Base-by-base conservation (phyloP, 306 rosid genomes). In the Myrica gale region DNA sequence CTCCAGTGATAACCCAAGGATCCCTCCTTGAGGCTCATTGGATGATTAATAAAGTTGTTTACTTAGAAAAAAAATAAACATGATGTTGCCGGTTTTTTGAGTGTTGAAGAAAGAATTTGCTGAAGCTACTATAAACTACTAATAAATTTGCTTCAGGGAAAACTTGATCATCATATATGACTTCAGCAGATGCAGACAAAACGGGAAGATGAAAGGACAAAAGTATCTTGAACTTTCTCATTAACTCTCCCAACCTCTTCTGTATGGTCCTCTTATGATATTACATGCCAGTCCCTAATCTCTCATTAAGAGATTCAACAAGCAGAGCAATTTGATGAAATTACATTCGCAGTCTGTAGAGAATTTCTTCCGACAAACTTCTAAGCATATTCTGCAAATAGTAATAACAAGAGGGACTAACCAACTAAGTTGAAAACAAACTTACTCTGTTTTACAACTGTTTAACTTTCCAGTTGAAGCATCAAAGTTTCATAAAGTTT, bases 201-300 rank as follows among this genome's bases (percentile, higher is more conserved):
- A 68, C 55, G 50, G 17, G 48, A 62, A 56, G 52, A 76, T 63
- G 56, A 32, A 51, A 42, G 4, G 47, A 9, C 67, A 67, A 74
- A 23, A 20, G 44, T 79, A 95, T 97, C 91, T 81, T 90, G 89
- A 79, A 92, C 68, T 82, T 89, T 95, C 84, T 89, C 84, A 79
- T 88, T 90, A 73, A 92, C 96, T 82, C 74, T 76, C 70, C 80
- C 89, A 65, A 92, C 97, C 77, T 95, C 93, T 69, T 92, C 96
- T 4, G 74, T 92, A 58, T 88, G 84, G 82, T 89, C 80, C 4
- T 66, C 50, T 4, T 16, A 66, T 41, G n/a, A n/a, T 66, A 66
- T 41, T 17, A 17, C 70, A n/a, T n/a, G 23, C 19, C 47, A 6
- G 53, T 11, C 16, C 53, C 53, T 48, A 15, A 48, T n/a, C n/a